phyloP scores from a whole-genome alignment of 495 filamentous ascomycete genomes.

The Xylaria cubensis region DNA sequence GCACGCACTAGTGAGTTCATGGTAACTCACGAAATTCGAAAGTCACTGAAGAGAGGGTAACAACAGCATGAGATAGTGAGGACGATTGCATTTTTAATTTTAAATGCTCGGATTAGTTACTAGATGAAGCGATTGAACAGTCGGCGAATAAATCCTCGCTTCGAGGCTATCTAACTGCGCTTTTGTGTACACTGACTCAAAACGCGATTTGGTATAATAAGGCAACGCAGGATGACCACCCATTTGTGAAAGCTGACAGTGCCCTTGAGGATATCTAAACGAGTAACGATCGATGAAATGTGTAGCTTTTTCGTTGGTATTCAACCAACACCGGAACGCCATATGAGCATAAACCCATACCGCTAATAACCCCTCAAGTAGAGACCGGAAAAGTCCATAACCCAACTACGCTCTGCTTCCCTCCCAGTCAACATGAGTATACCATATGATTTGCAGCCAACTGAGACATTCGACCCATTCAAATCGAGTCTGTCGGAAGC shows the following conservation, averaged over 20 bases:
- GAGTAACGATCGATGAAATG: constrained; percentile 24
- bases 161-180: constrained; percentile 42
- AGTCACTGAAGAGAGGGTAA: background rate
- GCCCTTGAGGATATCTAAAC: constrained; percentile 22
- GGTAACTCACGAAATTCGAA: background rate
- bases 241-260: background rate
- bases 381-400: constrained; percentile 59
- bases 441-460: background rate
- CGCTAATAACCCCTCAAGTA: constrained; percentile 1
- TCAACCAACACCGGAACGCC: constrained; percentile 26
- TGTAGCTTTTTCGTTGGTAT: constrained; percentile 25
- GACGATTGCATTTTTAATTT: background rate
- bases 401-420: constrained; percentile 47
- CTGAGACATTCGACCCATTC: constrained; percentile 10
- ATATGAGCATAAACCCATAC: constrained; percentile 17
- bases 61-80: background rate
- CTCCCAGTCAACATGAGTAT: constrained; percentile 14
- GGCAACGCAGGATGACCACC: constrained; percentile 12
- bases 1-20: background rate
- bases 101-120: constrained; percentile 21
- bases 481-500: constrained; percentile 9
- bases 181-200: constrained; percentile 36
- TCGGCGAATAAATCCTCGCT: constrained; percentile 31
- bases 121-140: constrained; percentile 21
- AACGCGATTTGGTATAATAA: constrained; percentile 21